Evolutionary conservation across 1,139 yeast genomes (phyloP), one percentile per base, ranked within the genome.

Genomic region (Komagataea norvegica): DNA sequence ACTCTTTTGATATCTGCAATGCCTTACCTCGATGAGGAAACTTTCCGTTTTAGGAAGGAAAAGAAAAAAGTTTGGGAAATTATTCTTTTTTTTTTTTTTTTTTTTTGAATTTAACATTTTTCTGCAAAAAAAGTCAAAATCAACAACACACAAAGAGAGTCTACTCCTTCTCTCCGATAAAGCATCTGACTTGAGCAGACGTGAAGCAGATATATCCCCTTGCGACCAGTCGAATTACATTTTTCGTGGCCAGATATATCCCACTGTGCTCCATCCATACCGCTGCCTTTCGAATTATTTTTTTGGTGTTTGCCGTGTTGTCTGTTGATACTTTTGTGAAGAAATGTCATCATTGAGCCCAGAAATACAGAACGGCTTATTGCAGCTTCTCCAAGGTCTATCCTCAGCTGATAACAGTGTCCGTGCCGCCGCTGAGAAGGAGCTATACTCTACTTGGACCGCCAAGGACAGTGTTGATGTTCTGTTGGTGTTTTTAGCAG

Each of bases 361-460:
- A 31, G 88, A 82, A 34, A 74, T 76, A 32, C 73, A 75, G 43
- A 63, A 57, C 38, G 74, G 74, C 7, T 68, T 88, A 51, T 54
- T 67, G 34, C 74, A 74, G 52, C 70, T 91, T 40, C 67, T 88
- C 29, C 65, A 68, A 44, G 85, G 81, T 29, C 73, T 91, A 49
- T 72, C 86, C 1, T 83, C 97, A 5, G 68, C 94, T 5, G 86
- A 89, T 55, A 89, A 89, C 57, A 57, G 65, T 17, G 61, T 72
- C 31, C 83, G 98, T 57, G 64, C 88, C 7, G 74, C 70, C 25
- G 96, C 96, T 10, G 98, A 91, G 59, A 70, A 68, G 44, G 65
- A 74, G 10, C 70, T 91, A 41, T 86, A 84, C 49, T 67, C 67
- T 21, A 83, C 83, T 31, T 91, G 97, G 97, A 74, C 74, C 36